Conservation (phyloP, 495 filamentous ascomycete genomes). For the Hypoxylon rickii region DNA sequence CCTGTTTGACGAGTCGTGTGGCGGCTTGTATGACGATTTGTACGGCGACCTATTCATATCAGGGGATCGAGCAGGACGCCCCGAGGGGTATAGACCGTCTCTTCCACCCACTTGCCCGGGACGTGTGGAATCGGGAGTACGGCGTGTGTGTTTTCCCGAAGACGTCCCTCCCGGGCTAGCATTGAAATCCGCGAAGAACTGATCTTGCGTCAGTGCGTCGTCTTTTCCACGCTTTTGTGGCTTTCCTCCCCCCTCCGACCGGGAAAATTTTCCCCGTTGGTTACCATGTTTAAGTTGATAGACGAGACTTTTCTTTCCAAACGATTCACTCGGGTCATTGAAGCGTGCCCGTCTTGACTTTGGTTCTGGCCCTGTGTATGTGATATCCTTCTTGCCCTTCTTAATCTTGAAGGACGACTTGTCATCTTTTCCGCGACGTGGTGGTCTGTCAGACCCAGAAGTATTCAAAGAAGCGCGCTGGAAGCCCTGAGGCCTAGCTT, state of each 20-base stretch:
- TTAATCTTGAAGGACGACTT: slow-evolving; percentile 43
- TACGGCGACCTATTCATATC: too few species aligned
- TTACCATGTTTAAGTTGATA: slow-evolving; percentile 44
- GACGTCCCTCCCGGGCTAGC: slow-evolving; percentile 3
- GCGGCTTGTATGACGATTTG: too few species aligned
- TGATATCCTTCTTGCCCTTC: slow-evolving; percentile 54
- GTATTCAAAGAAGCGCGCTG: slow-evolving; percentile 16
- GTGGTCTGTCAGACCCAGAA: slow-evolving; percentile 2
- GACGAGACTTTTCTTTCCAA: slow-evolving; percentile 54
- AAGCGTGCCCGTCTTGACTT: slow-evolving; percentile 49
- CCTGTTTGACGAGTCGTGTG: too few species aligned
- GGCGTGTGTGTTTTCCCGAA: neutral
- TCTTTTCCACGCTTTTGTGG: neutral
- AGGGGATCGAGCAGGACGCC: too few species aligned
- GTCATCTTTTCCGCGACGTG: slow-evolving; percentile 5
- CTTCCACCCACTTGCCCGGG: neutral
- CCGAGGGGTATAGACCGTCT: neutral
- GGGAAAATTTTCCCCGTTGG: slow-evolving; percentile 23
- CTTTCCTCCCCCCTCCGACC: neutral
- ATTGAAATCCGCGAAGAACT: slow-evolving; percentile 30
- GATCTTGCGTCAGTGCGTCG: neutral
- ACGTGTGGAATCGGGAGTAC: neutral
- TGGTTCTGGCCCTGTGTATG: slow-evolving; percentile 34
- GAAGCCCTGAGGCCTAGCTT: slow-evolving; percentile 32
- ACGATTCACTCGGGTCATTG: slow-evolving; percentile 42